These are phyloP conservation scores for Silene coronaria DNA, from an alignment of 179 eudicot genomes.

Conservation along the genomic window DNA sequence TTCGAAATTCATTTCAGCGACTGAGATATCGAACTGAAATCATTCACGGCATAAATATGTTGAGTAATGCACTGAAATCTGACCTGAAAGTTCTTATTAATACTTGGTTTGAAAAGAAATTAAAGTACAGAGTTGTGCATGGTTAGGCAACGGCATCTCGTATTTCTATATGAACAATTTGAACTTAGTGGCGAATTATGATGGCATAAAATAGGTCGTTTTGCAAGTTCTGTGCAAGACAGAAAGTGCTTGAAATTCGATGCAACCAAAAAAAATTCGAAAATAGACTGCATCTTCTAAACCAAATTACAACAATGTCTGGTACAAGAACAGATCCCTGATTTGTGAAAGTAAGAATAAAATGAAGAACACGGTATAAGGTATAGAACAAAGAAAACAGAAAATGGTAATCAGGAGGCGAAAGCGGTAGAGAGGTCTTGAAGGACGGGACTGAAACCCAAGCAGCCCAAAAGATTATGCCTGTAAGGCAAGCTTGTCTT, in stretches of 20 bases:
- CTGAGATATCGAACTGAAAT: background rate
- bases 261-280: background rate
- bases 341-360: too few relatives aligned
- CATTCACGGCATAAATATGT: background rate
- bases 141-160: too few relatives aligned
- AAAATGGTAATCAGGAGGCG: slow-evolving; percentile 15
- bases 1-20: background rate
- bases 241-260: too few relatives aligned
- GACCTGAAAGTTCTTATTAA: too few relatives aligned
- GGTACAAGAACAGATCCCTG: background rate
- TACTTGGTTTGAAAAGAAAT: too few relatives aligned
- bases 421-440: slow-evolving; percentile 39
- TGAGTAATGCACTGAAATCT: background rate
- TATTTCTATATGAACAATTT: background rate
- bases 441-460: slow-evolving; percentile 47
- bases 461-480: slow-evolving; percentile 55
- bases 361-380: too few relatives aligned
- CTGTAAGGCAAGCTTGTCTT: slow-evolving; percentile 65
- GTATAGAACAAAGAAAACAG: background rate
- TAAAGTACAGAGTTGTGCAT: background rate
- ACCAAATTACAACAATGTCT: background rate
- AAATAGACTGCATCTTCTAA: background rate
- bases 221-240: too few relatives aligned
- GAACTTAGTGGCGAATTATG: too few relatives aligned
- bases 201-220: too few relatives aligned